Base-by-base conservation (phyloP, 129 eudicot species). In the Tagetes patula region DNA sequence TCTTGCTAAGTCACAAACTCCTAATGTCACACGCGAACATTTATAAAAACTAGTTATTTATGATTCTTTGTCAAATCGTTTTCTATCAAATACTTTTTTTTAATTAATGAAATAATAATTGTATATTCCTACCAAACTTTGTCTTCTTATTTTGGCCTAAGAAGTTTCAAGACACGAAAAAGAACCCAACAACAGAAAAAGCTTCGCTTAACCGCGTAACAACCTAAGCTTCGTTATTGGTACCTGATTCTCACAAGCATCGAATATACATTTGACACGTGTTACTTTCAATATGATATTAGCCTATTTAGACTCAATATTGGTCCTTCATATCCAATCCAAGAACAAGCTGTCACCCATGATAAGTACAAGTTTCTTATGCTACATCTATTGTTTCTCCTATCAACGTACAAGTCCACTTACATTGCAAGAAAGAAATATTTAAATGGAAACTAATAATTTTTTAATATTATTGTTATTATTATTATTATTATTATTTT, bases 141-240 rank as follows among this genome's bases (percentile, higher is more conserved):
- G 6, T 27, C 8, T 20, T 20, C 27, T 0, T 54, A 27, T 54
- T 54, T 54, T 30, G 34, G 61, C 10, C 38, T 32, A 32, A 11
- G 65, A 59, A 33, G 8, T 14, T 59, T 32, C 20, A 34, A 33
- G 41, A 60, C 65, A 60, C 34, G 65, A 38, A 50, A 75, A 50
- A n/a, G 30, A 69, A 47, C 37, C 76, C 68, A 60, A 45, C 73
- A 69, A 72, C 45, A 45, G 9, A 32, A 43, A 72, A 70, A 60
- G 39, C 72, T 70, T 50, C 9, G 77, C 40, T 71, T 62, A 70
- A 71, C 77, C 72, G 82, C 72, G 66, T 71, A 40, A 37, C 61
- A 59, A 62, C 56, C 78, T 38, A 37, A 63, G 52, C 49, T 14
- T 47, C 71, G 48, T 36, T 38, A 63, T 60, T 50, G 31, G 46